Evolutionary conservation across 106 monocot genomes (phyloP).

Genomic region (Dactylorhiza incarnata): DNA sequence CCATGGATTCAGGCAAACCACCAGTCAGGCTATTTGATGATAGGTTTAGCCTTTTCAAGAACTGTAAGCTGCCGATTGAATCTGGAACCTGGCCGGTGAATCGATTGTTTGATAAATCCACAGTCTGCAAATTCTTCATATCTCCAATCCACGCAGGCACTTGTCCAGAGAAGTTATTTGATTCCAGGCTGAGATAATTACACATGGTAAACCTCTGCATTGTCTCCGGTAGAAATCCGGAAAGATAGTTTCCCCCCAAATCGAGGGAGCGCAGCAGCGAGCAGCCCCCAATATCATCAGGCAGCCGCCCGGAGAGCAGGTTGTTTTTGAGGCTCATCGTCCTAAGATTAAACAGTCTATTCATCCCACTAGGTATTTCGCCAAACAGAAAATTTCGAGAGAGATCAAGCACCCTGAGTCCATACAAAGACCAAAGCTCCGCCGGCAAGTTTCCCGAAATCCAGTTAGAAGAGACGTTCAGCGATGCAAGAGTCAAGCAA

Average conservation of each 20-base stretch:
- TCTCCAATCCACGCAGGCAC: slow-evolving; percentile 50
- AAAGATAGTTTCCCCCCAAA: slow-evolving; percentile 42
- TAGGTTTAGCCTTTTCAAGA: slow-evolving; percentile 45
- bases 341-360: slow-evolving; percentile 34
- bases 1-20: slow-evolving; percentile 65
- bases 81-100: slow-evolving; percentile 55
- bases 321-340: slow-evolving; percentile 44
- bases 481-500: slow-evolving; percentile 38
- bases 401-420: slow-evolving; percentile 58
- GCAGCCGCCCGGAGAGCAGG: slow-evolving; percentile 41
- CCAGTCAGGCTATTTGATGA: slow-evolving; percentile 56
- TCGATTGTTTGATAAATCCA: slow-evolving; percentile 53
- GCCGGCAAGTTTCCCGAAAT: slow-evolving; percentile 53
- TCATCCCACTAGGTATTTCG: slow-evolving; percentile 38
- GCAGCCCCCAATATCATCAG: slow-evolving; percentile 37
- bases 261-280: slow-evolving; percentile 45
- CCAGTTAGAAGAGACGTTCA: slow-evolving; percentile 65
- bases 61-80: slow-evolving; percentile 44
- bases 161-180: slow-evolving; percentile 52
- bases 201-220: slow-evolving; percentile 44
- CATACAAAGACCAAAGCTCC: slow-evolving; percentile 44
- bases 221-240: slow-evolving; percentile 49
- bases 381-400: slow-evolving; percentile 59
- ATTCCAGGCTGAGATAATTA: slow-evolving; percentile 27
- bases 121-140: slow-evolving; percentile 24